Base-by-base conservation (phyloP, 768 basidiomycete species). In the Galerina sulciceps region DNA sequence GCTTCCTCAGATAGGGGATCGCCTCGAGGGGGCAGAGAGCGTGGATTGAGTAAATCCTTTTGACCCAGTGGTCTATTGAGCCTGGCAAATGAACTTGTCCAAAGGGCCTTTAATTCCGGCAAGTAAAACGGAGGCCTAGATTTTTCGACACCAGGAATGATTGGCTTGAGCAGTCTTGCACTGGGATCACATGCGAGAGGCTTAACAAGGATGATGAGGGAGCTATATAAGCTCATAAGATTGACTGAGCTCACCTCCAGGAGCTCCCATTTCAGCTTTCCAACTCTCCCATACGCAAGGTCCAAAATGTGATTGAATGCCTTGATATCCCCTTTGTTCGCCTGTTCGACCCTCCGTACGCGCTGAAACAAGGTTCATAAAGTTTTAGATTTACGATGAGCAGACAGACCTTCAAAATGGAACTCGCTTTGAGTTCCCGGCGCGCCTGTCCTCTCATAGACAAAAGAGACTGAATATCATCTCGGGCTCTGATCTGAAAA, bases 211-310 rank as follows among this genome's bases (percentile, higher is more conserved):
- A 15, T 49, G 31, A 15, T 49, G 5, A 26, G 51, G 46, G 15
- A 51, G 49, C 26, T 20, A 23, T 34, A n/a, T 22, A 45, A 18
- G 44, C 23, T 38, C 15, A n/a, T 51, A 55, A 18, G 22, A 40
- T 37, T 40, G 49, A 18, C 22, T 11, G 2, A 31, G 65, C 76
- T 61, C 63, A 91, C 91, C 76, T 87, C 70, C 71, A 92, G 74
- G 42, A 93, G 70, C 64, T 92, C 89, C 74, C 83, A 81, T 65
- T 79, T 84, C 14, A 94, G 71, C 66, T 82, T 88, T 20, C 91
- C 91, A 63, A 83, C 85, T 58, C 91, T 79, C 31, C 91, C 91
- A 71, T 92, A 94, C 23, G 91, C 91, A 26, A 86, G 65, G 62
- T 87, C 82, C 15, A 94, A 75, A 26, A 92, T 65, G 61, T 81